A percentile compares a stretch with the other conserved stretches of the same genome.
Conservation (phyloP, 495 filamentous ascomycete species). For the Penicillium samsonianum region DNA sequence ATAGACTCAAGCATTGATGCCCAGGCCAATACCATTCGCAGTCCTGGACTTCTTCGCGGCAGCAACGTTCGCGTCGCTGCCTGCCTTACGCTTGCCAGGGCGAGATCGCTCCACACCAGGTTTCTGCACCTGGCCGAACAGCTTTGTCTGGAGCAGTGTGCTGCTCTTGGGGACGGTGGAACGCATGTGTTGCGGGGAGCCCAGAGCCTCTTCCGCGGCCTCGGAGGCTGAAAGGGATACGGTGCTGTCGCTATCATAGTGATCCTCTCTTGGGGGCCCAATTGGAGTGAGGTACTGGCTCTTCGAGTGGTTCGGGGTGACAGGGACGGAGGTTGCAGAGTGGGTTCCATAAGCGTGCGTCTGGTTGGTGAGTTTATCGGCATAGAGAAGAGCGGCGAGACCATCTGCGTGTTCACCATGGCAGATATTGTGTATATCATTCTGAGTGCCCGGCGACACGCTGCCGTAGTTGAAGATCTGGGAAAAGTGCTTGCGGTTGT, state of each 20-base stretch:
- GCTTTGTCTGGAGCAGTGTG: conserved; percentile 60
- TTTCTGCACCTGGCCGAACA: conserved; percentile 70
- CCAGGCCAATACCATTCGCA: conserved; percentile 60
- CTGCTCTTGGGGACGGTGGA: conserved; percentile 40
- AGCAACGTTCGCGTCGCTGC: conserved; percentile 43
- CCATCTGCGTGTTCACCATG: conserved; percentile 50
- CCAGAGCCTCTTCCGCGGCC: conserved; percentile 52
- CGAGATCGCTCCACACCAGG: conserved; percentile 41
- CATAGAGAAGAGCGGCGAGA: conserved; percentile 76
- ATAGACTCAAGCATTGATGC: conserved; percentile 53
- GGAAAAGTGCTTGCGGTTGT: conserved; percentile 83
- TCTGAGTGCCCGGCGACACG: conserved; percentile 43
- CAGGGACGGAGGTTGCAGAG: conserved; percentile 69
- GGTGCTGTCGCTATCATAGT: conserved; percentile 79
- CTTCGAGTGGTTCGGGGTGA: conserved; percentile 63
- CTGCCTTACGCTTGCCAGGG: conserved; percentile 60
- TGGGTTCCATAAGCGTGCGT: conserved; percentile 22
- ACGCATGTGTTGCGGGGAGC: conserved; percentile 19
- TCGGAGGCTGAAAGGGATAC: conserved; percentile 74
- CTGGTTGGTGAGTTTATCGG: conserved; percentile 72
- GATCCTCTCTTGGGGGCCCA: conserved; percentile 51
- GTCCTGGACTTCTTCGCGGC: conserved; percentile 62
- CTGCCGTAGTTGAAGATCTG: conserved; percentile 60
- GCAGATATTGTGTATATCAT: conserved; percentile 48
- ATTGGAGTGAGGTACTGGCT: conserved; percentile 59